phyloP scores from a whole-genome alignment of 2,329 filamentous ascomycete species.

The Arthrobotrys musiformis region DNA sequence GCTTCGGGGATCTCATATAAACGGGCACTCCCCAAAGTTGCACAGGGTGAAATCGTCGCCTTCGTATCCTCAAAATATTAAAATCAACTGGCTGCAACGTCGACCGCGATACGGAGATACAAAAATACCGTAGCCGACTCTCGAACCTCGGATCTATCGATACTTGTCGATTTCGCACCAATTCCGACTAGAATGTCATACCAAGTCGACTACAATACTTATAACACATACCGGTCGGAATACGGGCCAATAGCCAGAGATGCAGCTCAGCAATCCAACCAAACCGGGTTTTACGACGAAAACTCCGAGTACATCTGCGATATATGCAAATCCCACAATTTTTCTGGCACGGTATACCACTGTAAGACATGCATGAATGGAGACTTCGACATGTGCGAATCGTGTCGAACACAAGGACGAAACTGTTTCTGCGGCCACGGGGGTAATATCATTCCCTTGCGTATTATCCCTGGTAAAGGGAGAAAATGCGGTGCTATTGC shows the following conservation, averaged over 20 bases:
- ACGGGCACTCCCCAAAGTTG: neutral
- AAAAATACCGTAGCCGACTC: no score
- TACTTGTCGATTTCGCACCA: neutral
- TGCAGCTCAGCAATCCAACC: neutral
- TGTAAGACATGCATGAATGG: constrained; percentile 12
- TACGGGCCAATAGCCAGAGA: neutral
- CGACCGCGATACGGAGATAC: no score
- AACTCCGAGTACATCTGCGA: constrained; percentile 31
- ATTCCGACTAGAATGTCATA: neutral
- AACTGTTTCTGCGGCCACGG: constrained; percentile 15
- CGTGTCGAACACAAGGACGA: neutral
- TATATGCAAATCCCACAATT: constrained; percentile 27
- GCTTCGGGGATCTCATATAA: neutral
- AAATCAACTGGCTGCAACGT: neutral
- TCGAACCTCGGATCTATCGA: neutral
- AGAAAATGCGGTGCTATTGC: neutral
- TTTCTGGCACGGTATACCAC: constrained; percentile 18
- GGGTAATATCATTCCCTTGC: neutral
- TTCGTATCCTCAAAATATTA: neutral
- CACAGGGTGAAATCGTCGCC: no score
- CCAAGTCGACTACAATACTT: neutral
- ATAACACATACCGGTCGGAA: neutral
- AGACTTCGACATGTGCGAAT: constrained; percentile 33
- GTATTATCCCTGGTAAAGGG: constrained; percentile 16
- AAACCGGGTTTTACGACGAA: constrained; percentile 15